Base-by-base conservation (phyloP, 345 rosid species). In the Citrus reticulata region DNA sequence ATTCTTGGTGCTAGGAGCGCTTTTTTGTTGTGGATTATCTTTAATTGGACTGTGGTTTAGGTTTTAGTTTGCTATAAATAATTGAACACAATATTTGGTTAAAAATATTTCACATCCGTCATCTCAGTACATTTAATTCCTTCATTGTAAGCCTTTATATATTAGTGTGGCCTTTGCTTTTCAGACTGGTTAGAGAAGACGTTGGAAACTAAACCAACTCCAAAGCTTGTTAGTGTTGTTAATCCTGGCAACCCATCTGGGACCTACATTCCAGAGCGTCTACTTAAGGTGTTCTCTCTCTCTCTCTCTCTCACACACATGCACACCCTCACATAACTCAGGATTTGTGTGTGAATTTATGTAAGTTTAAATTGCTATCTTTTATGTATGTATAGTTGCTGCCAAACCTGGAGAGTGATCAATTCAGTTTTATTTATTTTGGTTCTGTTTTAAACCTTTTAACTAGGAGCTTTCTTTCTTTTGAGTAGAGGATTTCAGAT, bases 201-300 rank as follows among this genome's bases (percentile, higher is more conserved):
- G 75, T 74, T 77, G 14, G 94, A 91, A 85, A 77, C 90, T 32
- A 91, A 86, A 81, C 98, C 98, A 5, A 87, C 85, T 42, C 99
- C 99, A 13, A 96, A 94, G 89, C 90, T 96, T 74, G 99, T 96
- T 49, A 93, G 89, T 67, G 91, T 96, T 80, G 98, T 94, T 73
- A 96, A 96, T 82, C 99, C 98, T 34, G 99, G 98, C 65, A 96
- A 96, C 83, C 99, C 98, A 35, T 85, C 92, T 16, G 99, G 98
- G 62, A 92, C 98, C 78, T 93, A 90, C 83, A 87, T 96, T 83
- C 98, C 98, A 2, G 94, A 91, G 79, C 86, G 88, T 40, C 93
- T 91, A 51, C 99, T 96, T 81, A 87, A 90, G 97, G 97, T 93
- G 66, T 77, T 62, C 77, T 76, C 78, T 63, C 75, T 68, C 51